Conservation (phyloP, 352 stramenopile species). For the Globisporangium radiosum region DNA sequence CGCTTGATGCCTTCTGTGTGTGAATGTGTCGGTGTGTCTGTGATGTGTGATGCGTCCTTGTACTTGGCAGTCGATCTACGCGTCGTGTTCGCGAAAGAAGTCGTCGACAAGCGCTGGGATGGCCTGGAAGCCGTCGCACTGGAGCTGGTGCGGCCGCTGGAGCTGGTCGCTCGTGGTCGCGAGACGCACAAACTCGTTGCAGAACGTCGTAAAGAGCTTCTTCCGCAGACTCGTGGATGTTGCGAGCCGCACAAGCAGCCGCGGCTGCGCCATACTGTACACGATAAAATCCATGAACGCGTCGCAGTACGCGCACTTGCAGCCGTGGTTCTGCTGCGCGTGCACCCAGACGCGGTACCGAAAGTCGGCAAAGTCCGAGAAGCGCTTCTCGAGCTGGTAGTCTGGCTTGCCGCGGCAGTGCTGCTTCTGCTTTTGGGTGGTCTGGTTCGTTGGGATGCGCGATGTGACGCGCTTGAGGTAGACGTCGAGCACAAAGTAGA, state of each 20-base stretch:
- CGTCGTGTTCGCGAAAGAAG: too few species aligned
- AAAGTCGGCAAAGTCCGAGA: conserved; percentile 46
- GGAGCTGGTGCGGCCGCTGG: too few species aligned
- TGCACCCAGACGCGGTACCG: conserved; percentile 42
- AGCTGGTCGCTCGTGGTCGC: conserved; percentile 22
- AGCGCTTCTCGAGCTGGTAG: conserved; percentile 43
- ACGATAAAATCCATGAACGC: conserved; percentile 48
- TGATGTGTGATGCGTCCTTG: too few species aligned
- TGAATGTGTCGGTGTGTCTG: too few species aligned
- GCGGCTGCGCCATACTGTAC: conserved; percentile 42
- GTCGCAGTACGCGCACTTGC: conserved; percentile 36
- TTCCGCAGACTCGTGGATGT: conserved; percentile 31
- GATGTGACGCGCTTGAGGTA: conserved; percentile 48
- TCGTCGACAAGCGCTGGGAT: too few species aligned
- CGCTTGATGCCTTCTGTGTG: too few species aligned
- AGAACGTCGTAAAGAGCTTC: conserved; percentile 38
- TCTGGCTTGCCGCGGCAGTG: conserved; percentile 14
- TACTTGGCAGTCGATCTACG: too few species aligned
- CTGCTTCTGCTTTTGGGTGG: too few species aligned
- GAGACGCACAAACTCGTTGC: conserved; percentile 41
- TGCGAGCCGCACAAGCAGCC: conserved; percentile 34
- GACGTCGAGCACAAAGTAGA: conserved; percentile 39
- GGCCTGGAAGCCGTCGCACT: too few species aligned
- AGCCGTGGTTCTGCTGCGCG: conserved; percentile 31
- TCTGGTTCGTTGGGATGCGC: conserved; percentile 57